Evolutionary conservation across 306 rosid species (phyloP), one percentile per base, ranked within the genome.

Genomic region (Macrotyloma uniflorum): DNA sequence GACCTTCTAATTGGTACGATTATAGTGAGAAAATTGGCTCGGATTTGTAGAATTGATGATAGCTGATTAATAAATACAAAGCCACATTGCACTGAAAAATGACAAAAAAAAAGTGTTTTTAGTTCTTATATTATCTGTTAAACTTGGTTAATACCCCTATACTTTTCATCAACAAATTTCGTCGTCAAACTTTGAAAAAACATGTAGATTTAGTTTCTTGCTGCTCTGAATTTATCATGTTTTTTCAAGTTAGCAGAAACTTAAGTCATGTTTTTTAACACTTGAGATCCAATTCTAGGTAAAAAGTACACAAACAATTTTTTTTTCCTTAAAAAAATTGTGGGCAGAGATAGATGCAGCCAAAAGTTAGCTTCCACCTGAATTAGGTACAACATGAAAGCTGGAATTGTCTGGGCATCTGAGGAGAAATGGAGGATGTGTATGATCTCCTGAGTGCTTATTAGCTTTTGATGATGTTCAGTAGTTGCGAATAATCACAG

Each of bases 401-500:
- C 50, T 33, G 35, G 20, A 53, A 20, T 33, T 53, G 54, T 43
- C 16, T 15, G 14, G 3, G 38, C 38, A 43, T 24, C 43, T 23
- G 8, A 57, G 23, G 18, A 42, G 16, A 42, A 12, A 42, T 42
- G 28, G 28, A 57, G 47, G 42, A n/a, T 70, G 33, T 49, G 23
- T 62, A 9, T 36, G 51, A 61, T 79, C 32, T 22, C 50, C 22
- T 23, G 35, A 51, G 23, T 49, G 62, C 28, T 40, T 33, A 19
- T 50, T 71, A 23, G 26, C 23, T 49, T 71, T 50, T 23, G 45
- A 62, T 23, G 45, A 62, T 61, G n/a, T 32, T 70, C 32, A 33
- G 45, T 59, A 26, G 49, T 59, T 78, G 67, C 1, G 26, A 68
- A 38, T 33, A 32, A 70, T 69, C 54, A 70, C 71, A 58, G 16